A percentile compares a stretch with the other conserved stretches of the same genome.
Evolutionary conservation across 257 asterid genomes (phyloP).

Genomic region (Mentha longifolia): DNA sequence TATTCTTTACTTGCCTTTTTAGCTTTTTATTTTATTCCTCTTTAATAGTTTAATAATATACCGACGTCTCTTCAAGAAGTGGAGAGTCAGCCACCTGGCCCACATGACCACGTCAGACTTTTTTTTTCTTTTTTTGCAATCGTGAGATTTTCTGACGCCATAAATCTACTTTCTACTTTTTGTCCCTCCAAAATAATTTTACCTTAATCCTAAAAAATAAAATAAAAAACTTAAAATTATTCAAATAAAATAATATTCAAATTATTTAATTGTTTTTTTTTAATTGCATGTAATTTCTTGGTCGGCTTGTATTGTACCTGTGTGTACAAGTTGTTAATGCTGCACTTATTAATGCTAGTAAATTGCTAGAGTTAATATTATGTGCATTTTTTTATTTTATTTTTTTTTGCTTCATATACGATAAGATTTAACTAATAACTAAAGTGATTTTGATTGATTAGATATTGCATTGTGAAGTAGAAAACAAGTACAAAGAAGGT

Average conservation of each 20-base stretch:
- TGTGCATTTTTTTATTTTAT: too few relatives aligned
- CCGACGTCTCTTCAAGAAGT: conserved; percentile 34
- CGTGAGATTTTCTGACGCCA: conserved; percentile 39
- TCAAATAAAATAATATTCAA: too few relatives aligned
- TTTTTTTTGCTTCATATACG: too few relatives aligned
- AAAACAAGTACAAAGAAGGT: neutral
- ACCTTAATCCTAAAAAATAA: too few relatives aligned
- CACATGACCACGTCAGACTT: conserved; percentile 39
- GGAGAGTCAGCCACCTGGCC: conserved; percentile 52
- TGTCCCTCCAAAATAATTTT: conserved; percentile 24
- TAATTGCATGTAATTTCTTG: neutral
- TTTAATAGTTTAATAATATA: neutral
- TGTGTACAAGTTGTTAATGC: conserved; percentile 23
- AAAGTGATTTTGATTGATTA: neutral
- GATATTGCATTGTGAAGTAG: neutral
- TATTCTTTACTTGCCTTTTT: too few relatives aligned
- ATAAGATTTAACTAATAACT: too few relatives aligned
- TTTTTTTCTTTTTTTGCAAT: too few relatives aligned
- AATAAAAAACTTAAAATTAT: too few relatives aligned
- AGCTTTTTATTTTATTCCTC: conserved; percentile 6
- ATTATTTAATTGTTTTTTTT: neutral
- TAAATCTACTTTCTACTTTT: conserved; percentile 36
- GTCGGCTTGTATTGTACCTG: conserved; percentile 23
- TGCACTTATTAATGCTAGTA: neutral
- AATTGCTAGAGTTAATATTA: too few relatives aligned